Evolutionary conservation across 345 rosid genomes (phyloP), one percentile per base, ranked within the genome.

Genomic region (Eutrema yunnanense): DNA sequence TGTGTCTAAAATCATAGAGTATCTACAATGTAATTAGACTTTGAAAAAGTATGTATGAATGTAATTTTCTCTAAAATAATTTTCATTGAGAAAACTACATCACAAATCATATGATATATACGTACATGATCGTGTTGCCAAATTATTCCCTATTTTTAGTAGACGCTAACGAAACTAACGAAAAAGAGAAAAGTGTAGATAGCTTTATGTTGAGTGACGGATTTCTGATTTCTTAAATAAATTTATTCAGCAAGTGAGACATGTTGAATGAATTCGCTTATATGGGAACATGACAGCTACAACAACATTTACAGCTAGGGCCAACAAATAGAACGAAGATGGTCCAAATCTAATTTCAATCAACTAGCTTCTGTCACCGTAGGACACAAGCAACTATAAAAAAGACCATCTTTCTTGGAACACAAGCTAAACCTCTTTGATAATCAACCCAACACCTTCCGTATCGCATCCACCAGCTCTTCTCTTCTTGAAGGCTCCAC

Each of bases 401-500:
- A 16, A 36, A 7, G 62, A 36, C 62, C 47, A 40, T 11, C 33
- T 58, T 19, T 57, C 73, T 48, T 66, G 62, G 40, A 14, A 10
- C 48, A 22, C 30, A 74, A 42, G 68, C 62, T 49, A 30, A 29
- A 66, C 66, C 60, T 30, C 54, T 33, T 26, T 14, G 38, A 13
- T 26, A 5, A 56, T 85, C 78, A 88, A 51, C 65, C 62, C 13
- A 91, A 84, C 69, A 82, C 91, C 81, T 87, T 84, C 0, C 84
- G 84, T 14, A 91, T 78, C 51, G 84, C 95, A 44, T 73, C 75
- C 33, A 84, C 80, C 66, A 91, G 54, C 62, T 80, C 73, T 33
- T 62, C 77, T 76, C 88, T 65, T 72, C 74, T 82, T 27, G 92
- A 84, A 11, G 92, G 86, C 68, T 94, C 97, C 87, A 94, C 87